Percentiles rank a stretch among this genome's conserved stretches.
Evolutionary conservation across 2,329 filamentous ascomycete genomes (phyloP).

Genomic region (Epicoccum nigrum): DNA sequence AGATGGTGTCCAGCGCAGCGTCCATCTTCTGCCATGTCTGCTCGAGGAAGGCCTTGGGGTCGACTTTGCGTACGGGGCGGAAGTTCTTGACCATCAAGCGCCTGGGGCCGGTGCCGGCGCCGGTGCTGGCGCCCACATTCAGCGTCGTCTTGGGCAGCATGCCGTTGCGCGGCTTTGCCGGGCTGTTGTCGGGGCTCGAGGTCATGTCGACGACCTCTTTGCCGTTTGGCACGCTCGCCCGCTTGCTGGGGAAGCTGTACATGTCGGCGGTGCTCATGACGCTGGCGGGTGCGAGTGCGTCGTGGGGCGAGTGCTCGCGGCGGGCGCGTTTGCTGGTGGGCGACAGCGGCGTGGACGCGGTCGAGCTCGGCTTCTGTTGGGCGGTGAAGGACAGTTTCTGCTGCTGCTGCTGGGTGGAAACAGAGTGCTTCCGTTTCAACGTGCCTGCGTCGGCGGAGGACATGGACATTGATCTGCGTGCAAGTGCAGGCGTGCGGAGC

Average conservation of each 20-base stretch:
- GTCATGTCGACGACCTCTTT: constrained; percentile 38
- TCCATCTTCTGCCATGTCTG: constrained; percentile 77
- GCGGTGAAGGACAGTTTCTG: constrained; percentile 46
- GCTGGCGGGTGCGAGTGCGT: constrained; percentile 14
- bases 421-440: constrained; percentile 47
- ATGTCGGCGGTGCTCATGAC: constrained; percentile 43
- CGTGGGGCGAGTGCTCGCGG: constrained; percentile 32
- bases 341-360: constrained; percentile 33
- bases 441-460: constrained; percentile 37
- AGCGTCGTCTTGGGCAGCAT: constrained; percentile 57
- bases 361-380: constrained; percentile 41
- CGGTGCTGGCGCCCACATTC: constrained; percentile 67
- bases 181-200: constrained; percentile 49
- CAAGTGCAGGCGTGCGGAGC: constrained; percentile 21
- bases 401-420: constrained; percentile 45
- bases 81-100: constrained; percentile 95
- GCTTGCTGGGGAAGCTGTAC: constrained; percentile 46
- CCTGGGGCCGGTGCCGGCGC: constrained; percentile 69
- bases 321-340: constrained; percentile 41
- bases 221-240: constrained; percentile 18
- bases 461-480: constrained; percentile 44
- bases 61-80: constrained; percentile 65
- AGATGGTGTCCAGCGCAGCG: constrained; percentile 74
- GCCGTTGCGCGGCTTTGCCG: constrained; percentile 51
- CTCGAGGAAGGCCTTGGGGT: constrained; percentile 78